Evolutionary conservation across 495 filamentous ascomycete species (phyloP).

Genomic region (Penicillium crystallinum): DNA sequence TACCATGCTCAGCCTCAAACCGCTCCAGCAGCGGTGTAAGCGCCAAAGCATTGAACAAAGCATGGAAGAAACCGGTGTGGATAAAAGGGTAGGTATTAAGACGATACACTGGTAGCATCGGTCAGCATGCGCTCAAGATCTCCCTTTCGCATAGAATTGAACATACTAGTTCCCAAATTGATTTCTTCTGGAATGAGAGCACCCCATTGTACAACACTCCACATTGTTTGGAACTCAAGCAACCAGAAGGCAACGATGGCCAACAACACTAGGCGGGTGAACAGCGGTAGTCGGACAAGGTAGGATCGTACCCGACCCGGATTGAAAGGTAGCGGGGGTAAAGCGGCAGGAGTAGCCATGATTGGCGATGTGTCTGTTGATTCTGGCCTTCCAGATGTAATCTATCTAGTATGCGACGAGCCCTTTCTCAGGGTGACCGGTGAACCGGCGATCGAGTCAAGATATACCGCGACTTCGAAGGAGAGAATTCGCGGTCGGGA

Average conservation of each 20-base stretch:
- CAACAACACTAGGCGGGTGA: conserved; percentile 71
- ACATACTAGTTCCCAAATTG: conserved; percentile 68
- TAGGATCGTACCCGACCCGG: conserved; percentile 58
- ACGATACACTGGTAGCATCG: conserved; percentile 72
- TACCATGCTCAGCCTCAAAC: conserved; percentile 92
- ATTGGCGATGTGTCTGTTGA: conserved; percentile 1
- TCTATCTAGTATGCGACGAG: neutral
- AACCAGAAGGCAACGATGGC: conserved; percentile 65
- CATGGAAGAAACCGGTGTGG: conserved; percentile 74
- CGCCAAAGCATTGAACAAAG: conserved; percentile 71
- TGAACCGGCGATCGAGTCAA: neutral
- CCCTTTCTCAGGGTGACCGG: neutral
- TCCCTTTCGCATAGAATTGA: neutral
- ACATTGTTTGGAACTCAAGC: conserved; percentile 57
- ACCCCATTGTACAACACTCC: conserved; percentile 68
- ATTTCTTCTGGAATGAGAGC: conserved; percentile 73
- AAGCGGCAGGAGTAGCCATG: conserved; percentile 38
- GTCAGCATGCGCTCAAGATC: conserved; percentile 3
- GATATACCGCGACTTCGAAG: neutral
- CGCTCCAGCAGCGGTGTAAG: conserved; percentile 80
- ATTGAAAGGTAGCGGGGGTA: conserved; percentile 46
- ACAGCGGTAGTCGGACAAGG: conserved; percentile 77
- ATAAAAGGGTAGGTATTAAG: conserved; percentile 90
- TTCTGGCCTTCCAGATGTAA: neutral
- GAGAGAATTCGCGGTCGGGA: neutral